Evolutionary conservation across 257 asterid genomes (phyloP).

Genomic region (Solanum corneliomulleri): DNA sequence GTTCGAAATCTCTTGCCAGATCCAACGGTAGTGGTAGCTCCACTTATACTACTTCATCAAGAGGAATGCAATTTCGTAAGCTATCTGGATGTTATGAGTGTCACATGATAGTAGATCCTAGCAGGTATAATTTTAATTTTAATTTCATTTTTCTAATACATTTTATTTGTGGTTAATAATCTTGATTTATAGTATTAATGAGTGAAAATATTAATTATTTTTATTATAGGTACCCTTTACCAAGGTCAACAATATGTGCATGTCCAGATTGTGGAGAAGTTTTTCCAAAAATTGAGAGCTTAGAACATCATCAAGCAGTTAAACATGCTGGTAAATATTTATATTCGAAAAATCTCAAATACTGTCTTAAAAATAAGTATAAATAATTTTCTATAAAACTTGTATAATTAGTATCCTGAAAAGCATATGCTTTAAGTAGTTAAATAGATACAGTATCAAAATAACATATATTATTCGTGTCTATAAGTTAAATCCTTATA

Average conservation of each 20-base stretch:
- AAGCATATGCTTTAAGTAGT: background rate
- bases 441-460: background rate
- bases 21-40: conserved; percentile 12
- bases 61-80: conserved; percentile 74
- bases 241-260: conserved; percentile 71
- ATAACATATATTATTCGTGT: background rate
- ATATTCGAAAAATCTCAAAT: background rate
- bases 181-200: background rate
- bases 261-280: conserved; percentile 89
- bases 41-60: conserved; percentile 21
- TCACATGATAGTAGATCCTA: conserved; percentile 69
- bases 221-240: conserved; percentile 52
- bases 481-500: background rate
- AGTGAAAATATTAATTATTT: background rate
- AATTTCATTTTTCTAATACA: background rate
- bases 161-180: background rate
- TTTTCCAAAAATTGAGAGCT: conserved; percentile 75
- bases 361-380: background rate
- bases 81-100: conserved; percentile 93
- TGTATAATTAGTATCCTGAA: background rate
- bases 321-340: conserved; percentile 69
- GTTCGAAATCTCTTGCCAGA: conserved; percentile 23
- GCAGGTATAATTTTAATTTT: conserved; percentile 27
- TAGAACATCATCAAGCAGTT: conserved; percentile 86
- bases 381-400: background rate